These are phyloP conservation scores for Tylopilus plumbeoviolaceoides DNA, from an alignment of 768 basidiomycete species.

Conservation along the genomic window DNA sequence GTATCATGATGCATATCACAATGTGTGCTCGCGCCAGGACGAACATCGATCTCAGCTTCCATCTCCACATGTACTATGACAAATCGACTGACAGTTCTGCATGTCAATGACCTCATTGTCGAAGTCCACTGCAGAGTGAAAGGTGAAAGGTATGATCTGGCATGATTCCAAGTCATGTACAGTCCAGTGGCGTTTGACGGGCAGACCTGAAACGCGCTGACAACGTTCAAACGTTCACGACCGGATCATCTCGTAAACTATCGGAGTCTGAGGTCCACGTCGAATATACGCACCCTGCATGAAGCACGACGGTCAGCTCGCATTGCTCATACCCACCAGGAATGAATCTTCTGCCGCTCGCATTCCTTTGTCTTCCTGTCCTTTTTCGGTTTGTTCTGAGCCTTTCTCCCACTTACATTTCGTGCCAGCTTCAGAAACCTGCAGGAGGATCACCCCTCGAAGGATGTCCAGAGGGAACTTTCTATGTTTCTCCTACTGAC, in stretches of 20 bases:
- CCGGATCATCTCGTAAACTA: not conserved
- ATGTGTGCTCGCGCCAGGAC: not conserved
- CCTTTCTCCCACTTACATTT: slow-evolving; percentile 44
- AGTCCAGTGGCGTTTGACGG: too few relatives aligned
- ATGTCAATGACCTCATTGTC: not conserved
- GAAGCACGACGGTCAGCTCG: not conserved
- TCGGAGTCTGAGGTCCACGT: not conserved
- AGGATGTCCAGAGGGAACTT: slow-evolving; percentile 55
- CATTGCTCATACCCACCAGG: not conserved
- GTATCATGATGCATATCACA: not conserved
- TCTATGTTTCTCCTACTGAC: slow-evolving; percentile 55
- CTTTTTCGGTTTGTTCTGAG: slow-evolving; percentile 13
- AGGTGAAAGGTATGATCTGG: too few relatives aligned
- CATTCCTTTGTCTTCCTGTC: slow-evolving; percentile 4
- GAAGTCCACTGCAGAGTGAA: not conserved
- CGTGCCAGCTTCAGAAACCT: slow-evolving; percentile 52
- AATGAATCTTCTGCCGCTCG: slow-evolving; percentile 9
- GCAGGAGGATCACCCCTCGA: slow-evolving; percentile 37
- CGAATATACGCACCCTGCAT: not conserved
- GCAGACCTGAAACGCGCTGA: not conserved
- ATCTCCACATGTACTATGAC: too few relatives aligned
- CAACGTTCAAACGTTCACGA: not conserved
- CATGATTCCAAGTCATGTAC: not conserved
- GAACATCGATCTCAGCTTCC: not conserved
- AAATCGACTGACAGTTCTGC: too few relatives aligned